A percentile compares a stretch with the other conserved stretches of the same genome.
phyloP scores from a whole-genome alignment of 495 filamentous ascomycete genomes.

The Penicillium waksmanii region DNA sequence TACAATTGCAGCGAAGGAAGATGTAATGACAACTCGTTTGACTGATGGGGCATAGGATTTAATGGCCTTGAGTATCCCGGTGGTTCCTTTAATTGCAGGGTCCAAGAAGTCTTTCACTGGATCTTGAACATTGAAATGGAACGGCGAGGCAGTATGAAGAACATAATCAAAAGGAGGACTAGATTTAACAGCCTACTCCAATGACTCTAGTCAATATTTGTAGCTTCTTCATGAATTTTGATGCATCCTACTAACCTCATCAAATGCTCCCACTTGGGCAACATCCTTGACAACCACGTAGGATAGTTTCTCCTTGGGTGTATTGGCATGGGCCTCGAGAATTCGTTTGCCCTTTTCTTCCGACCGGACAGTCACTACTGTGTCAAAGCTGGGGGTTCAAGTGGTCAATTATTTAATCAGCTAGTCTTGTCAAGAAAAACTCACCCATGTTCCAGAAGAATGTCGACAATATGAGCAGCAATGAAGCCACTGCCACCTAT shows the following conservation, averaged over 20 bases:
- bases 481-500: conserved; percentile 72
- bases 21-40: conserved; percentile 82
- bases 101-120: conserved; percentile 81
- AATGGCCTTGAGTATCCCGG: conserved; percentile 74
- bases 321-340: conserved; percentile 63
- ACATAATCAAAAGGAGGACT: conserved; percentile 81
- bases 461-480: conserved; percentile 78
- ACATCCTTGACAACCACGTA: conserved; percentile 85
- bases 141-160: conserved; percentile 86
- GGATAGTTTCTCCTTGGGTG: conserved; percentile 65
- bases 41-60: conserved; percentile 75
- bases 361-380: conserved; percentile 83
- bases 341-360: conserved; percentile 79
- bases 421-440: conserved; percentile 6
- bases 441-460: conserved; percentile 65
- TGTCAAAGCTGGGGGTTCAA: conserved; percentile 55
- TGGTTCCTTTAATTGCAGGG: conserved; percentile 85
- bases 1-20: conserved; percentile 80
- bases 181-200: conserved; percentile 60
- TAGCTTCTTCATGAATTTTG: neutral
- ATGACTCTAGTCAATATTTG: neutral
- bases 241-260: conserved; percentile 54
- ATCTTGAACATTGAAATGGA: conserved; percentile 74
- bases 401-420: no score
- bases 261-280: conserved; percentile 73